Percentiles rank a stretch among this genome's conserved stretches.
phyloP scores from a whole-genome alignment of 768 basidiomycete genomes.

The Russula sp. region DNA sequence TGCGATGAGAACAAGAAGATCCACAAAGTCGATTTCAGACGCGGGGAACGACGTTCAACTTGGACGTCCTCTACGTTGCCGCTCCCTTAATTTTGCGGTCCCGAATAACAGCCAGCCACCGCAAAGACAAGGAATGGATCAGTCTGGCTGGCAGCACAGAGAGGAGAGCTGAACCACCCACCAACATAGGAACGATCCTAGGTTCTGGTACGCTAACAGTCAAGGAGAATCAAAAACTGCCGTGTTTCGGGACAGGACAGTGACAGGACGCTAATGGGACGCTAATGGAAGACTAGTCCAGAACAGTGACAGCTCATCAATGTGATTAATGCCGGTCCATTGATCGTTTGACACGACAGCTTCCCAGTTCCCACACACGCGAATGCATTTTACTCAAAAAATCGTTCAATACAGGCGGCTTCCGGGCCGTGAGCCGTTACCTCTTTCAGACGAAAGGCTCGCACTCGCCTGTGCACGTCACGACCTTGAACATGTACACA shows the following conservation, averaged over 20 bases:
- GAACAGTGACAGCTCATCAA: too few relatives aligned
- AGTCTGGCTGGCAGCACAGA: not conserved
- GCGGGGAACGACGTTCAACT: not conserved
- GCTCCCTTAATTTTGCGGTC: not conserved
- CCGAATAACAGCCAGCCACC: not conserved
- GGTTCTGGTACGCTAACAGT: not conserved
- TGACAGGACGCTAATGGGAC: not conserved
- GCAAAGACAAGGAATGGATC: not conserved
- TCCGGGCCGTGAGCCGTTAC: not conserved
- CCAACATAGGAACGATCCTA: not conserved
- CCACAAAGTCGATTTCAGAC: not conserved
- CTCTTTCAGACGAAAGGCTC: not conserved
- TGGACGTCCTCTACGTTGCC: not conserved
- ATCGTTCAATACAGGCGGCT: not conserved
- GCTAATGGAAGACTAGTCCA: too few relatives aligned
- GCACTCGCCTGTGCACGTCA: too few relatives aligned
- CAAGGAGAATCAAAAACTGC: not conserved
- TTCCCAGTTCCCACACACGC: not conserved
- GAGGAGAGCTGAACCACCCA: not conserved
- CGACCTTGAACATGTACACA: too few relatives aligned
- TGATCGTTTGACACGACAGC: not conserved
- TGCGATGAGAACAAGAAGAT: not conserved
- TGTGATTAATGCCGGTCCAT: too few relatives aligned
- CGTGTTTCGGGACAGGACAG: not conserved
- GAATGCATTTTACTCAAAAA: too few relatives aligned